These are phyloP conservation scores for Ploettnerulaceae sp. DNA, from an alignment of 2,329 filamentous ascomycete genomes.

Conservation along the genomic window DNA sequence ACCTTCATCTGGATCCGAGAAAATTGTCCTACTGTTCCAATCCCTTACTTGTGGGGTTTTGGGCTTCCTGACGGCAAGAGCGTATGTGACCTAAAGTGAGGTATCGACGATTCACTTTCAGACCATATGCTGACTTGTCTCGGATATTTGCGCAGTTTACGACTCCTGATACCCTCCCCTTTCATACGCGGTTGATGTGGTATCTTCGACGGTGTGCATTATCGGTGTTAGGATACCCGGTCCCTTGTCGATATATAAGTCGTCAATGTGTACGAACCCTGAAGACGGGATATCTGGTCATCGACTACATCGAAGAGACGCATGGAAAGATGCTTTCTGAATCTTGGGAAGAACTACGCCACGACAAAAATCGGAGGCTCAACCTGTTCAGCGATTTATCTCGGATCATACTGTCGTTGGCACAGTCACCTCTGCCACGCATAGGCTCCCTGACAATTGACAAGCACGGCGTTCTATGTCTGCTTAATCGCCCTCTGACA, in stretches of 20 bases:
- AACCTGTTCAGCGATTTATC: constrained; percentile 29
- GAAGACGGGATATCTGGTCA: constrained; percentile 31
- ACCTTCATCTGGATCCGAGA: constrained; percentile 38
- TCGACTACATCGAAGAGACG: constrained; percentile 29
- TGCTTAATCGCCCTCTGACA: constrained; percentile 37
- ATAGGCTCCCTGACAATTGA: constrained; percentile 35
- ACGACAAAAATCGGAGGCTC: constrained; percentile 17
- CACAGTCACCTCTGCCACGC: constrained; percentile 28
- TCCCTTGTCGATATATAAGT: constrained; percentile 28
- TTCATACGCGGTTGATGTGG: constrained; percentile 24
- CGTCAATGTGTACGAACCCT: constrained; percentile 14
- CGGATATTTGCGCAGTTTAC: constrained; percentile 14
- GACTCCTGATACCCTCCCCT: constrained; percentile 14
- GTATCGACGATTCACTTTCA: constrained; percentile 9
- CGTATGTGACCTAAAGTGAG: constrained; percentile 22
- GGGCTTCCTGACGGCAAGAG: constrained; percentile 31
- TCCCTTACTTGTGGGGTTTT: constrained; percentile 35
- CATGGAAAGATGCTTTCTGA: constrained; percentile 30
- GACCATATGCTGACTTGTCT: constrained; percentile 12
- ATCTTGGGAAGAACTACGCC: constrained; percentile 27
- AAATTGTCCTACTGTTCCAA: constrained; percentile 36
- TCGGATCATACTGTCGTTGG: constrained; percentile 28
- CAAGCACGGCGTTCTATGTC: constrained; percentile 26
- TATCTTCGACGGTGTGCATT: constrained; percentile 22
- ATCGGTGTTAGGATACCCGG: constrained; percentile 24